phyloP scores from a whole-genome alignment of 306 rosid species.

The Trifolium dubium region DNA sequence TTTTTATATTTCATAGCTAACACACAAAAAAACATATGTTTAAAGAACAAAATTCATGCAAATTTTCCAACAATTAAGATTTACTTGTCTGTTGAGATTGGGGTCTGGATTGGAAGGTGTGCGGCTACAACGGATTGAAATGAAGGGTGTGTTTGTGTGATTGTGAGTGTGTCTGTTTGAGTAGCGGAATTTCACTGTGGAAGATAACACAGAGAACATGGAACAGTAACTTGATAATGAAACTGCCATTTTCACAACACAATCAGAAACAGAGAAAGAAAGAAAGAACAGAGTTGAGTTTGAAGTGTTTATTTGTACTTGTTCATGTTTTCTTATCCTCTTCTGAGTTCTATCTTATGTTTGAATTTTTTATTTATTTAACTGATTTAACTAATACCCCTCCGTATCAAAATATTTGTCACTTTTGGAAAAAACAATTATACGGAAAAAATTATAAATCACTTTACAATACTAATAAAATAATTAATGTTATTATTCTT shows the following conservation, averaged over 20 bases:
- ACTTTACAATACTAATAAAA: too few species aligned
- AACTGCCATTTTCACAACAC: constrained; percentile 59
- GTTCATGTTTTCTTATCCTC: constrained; percentile 36
- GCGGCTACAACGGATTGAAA: constrained; percentile 36
- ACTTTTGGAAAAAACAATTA: too few species aligned
- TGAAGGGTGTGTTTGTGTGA: constrained; percentile 31
- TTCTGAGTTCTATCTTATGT: background rate
- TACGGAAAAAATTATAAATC: too few species aligned
- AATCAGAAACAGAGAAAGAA: background rate
- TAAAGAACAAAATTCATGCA: background rate
- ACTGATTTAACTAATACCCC: too few species aligned
- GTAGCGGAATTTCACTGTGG: constrained; percentile 60
- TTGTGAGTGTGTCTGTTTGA: constrained; percentile 28
- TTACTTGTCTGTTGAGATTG: constrained; percentile 47
- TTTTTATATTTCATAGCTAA: background rate
- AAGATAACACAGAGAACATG: constrained; percentile 58
- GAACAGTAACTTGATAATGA: constrained; percentile 63
- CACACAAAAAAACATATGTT: background rate
- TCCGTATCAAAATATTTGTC: too few species aligned
- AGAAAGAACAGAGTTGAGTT: background rate
- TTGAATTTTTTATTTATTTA: background rate
- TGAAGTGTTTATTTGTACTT: background rate
- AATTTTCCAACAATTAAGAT: background rate
- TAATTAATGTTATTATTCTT: too few species aligned
- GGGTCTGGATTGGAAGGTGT: constrained; percentile 39